These are phyloP conservation scores for Parathielavia appendiculata DNA, from an alignment of 495 filamentous ascomycete species.

Conservation along the genomic window DNA sequence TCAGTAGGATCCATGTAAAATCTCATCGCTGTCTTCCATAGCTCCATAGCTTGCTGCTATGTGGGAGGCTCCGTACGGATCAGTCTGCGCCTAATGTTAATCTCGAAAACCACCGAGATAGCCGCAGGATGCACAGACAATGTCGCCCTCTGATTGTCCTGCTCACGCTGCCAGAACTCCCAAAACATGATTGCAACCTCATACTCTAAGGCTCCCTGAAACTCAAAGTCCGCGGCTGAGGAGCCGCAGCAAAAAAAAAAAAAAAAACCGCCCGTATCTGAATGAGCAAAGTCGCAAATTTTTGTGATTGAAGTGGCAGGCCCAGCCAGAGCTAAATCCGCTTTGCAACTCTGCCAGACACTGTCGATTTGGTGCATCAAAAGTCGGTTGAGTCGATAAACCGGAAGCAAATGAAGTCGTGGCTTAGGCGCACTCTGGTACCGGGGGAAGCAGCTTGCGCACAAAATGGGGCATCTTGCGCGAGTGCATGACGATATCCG, in stretches of 20 bases:
- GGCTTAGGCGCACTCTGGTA: conserved; percentile 35
- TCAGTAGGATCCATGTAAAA: conserved; percentile 1
- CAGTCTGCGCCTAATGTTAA: conserved; percentile 13
- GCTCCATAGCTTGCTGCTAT: conserved; percentile 7
- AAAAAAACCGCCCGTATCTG: conserved; percentile 17
- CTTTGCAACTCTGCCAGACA: conserved; percentile 20
- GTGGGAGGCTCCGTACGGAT: neutral
- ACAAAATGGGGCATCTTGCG: conserved; percentile 43
- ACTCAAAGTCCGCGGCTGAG: conserved; percentile 8
- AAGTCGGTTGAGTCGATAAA: conserved; percentile 22
- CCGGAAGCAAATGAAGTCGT: conserved; percentile 23
- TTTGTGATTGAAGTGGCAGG: conserved; percentile 27
- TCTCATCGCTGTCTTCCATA: conserved; percentile 7
- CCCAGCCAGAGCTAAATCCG: conserved; percentile 21
- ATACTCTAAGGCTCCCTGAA: conserved; percentile 9
- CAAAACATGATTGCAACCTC: conserved; percentile 22
- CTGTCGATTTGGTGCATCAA: conserved; percentile 25
- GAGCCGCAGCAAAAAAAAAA: conserved; percentile 17
- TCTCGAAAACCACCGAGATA: conserved; percentile 10
- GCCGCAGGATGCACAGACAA: neutral
- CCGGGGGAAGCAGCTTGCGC: conserved; percentile 39
- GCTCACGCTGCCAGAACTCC: conserved; percentile 18
- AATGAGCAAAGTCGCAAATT: conserved; percentile 25
- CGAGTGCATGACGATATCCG: conserved; percentile 33
- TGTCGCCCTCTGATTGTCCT: conserved; percentile 15